Evolutionary conservation across 768 basidiomycete genomes (phyloP).

Genomic region (Amanita inopinata): DNA sequence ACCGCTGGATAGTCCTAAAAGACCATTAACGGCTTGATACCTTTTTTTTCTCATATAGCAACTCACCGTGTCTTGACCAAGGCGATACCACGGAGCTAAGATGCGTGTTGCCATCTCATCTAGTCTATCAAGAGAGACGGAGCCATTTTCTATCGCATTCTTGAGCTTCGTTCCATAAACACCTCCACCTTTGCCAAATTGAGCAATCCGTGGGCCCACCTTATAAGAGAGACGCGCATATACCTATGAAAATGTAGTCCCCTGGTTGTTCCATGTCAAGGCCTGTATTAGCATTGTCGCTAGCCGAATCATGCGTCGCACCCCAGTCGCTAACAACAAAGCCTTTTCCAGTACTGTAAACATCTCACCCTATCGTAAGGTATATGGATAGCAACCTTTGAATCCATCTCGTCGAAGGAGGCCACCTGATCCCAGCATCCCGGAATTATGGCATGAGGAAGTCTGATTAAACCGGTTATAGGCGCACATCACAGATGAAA

Average conservation of each 20-base stretch:
- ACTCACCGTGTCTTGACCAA: slow-evolving; percentile 38
- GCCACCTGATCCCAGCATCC: slow-evolving; percentile 32
- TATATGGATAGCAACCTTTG: slow-evolving; percentile 23
- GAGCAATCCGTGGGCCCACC: slow-evolving; percentile 8
- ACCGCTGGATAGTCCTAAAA: slow-evolving; percentile 32
- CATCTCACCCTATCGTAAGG: neutral
- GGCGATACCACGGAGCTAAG: slow-evolving; percentile 34
- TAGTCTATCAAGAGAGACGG: slow-evolving; percentile 25
- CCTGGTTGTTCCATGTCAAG: slow-evolving; percentile 46
- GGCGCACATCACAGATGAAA: slow-evolving; percentile 41
- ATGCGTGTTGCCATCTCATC: slow-evolving; percentile 38
- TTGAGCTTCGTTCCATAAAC: slow-evolving; percentile 21
- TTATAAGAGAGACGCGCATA: neutral
- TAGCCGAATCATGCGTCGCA: slow-evolving; percentile 37
- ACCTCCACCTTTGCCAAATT: slow-evolving; percentile 25
- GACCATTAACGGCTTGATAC: neutral
- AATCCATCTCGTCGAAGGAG: slow-evolving; percentile 31
- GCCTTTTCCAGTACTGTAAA: slow-evolving; percentile 16
- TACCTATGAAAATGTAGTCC: slow-evolving; percentile 36
- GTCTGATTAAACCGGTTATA: slow-evolving; percentile 50
- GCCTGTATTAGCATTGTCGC: slow-evolving; percentile 36
- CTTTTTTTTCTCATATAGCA: neutral
- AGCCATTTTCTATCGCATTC: slow-evolving; percentile 24
- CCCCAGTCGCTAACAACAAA: slow-evolving; percentile 47
- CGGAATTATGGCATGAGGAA: slow-evolving; percentile 54